These are phyloP conservation scores for Peterozyma xylosa DNA, from an alignment of 805 yeast species.

Conservation along the genomic window DNA sequence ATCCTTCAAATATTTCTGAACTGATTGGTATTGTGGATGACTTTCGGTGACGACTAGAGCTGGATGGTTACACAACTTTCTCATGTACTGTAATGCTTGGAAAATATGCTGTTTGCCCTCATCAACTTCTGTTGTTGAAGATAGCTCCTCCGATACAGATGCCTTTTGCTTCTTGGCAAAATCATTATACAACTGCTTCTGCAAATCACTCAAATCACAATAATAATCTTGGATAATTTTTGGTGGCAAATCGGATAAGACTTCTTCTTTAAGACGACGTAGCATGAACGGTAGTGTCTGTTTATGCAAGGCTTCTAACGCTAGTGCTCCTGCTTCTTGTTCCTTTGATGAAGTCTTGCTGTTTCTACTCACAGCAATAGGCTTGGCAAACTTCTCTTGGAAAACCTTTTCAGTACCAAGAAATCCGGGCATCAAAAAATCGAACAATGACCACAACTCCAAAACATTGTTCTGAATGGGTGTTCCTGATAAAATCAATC, in stretches of 20 bases:
- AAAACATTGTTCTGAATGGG: slow-evolving; percentile 97
- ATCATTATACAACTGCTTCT: slow-evolving; percentile 79
- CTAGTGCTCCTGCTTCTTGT: slow-evolving; percentile 95
- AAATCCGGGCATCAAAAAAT: slow-evolving; percentile 97
- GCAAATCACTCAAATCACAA: slow-evolving; percentile 90
- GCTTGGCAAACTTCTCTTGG: slow-evolving; percentile 94
- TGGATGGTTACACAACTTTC: slow-evolving; percentile 95
- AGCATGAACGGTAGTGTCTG: slow-evolving; percentile 95
- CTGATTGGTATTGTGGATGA: slow-evolving; percentile 76
- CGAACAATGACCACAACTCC: slow-evolving; percentile 96
- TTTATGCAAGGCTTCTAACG: slow-evolving; percentile 91
- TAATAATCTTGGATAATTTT: slow-evolving; percentile 97
- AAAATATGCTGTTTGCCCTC: slow-evolving; percentile 81
- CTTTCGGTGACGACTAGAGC: slow-evolving; percentile 74
- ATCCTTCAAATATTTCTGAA: slow-evolving; percentile 49
- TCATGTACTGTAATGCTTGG: slow-evolving; percentile 96
- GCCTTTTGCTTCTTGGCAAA: slow-evolving; percentile 82
- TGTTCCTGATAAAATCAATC: slow-evolving; percentile 90
- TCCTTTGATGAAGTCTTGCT: slow-evolving; percentile 86
- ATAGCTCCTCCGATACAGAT: slow-evolving; percentile 58
- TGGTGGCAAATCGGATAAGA: slow-evolving; percentile 92
- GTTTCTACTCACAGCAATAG: slow-evolving; percentile 89
- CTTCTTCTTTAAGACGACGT: slow-evolving; percentile 94
- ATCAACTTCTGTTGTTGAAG: slow-evolving; percentile 24
- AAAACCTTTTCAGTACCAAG: slow-evolving; percentile 91